Evolutionary conservation across 108 stramenopile genomes (phyloP), one percentile per base, ranked within the genome.

Genomic region (Pseudonitzschia multiseries): DNA sequence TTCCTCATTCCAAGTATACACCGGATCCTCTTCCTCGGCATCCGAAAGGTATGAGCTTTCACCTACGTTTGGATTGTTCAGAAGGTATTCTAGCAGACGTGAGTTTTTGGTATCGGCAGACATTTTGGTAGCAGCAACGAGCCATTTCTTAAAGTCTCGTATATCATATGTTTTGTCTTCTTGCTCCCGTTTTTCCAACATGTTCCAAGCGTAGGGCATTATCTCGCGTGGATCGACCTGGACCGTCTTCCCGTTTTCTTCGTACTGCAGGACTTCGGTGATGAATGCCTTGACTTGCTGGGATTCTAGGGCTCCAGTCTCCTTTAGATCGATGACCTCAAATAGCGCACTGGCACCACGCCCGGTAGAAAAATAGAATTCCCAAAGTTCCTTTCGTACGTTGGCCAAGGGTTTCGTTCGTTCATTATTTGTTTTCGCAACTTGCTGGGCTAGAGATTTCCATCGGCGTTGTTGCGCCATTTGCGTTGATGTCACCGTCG

Each of bases 1-100:
- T 51, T 81, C 82, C 51, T 86, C 82, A 65, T 88, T 91, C 89
- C 87, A 90, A 13, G 81, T 80, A 61, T 75, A 86, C 0, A 43
- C 44, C 0, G 68, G 67, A 61, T 61, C 59, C 22, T 83, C 81
- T 31, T 36, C 31, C 44, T 83, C 57, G 10, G 42, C 65, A 15
- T 73, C 61, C 12, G 75, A 70, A n/a, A 64, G 21, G 52, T 69
- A 76, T 13, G 56, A 42, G 14, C 60, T 57, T 29, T 75, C 79
- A 15, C 86, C 84, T n/a, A 78, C 61, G 50, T 80, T 76, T 24
- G 84, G 80, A 61, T 86, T 74, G 51, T 81, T 57, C 5, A 21
- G 31, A 31, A 77, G 83, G 31, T 81, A 65, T 44, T 77, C 70
- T 56, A 80, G 46, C 14, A 84, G 72, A 31, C 68, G 76, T 2